A percentile compares a stretch with the other conserved stretches of the same genome.
phyloP scores from a whole-genome alignment of 805 yeast genomes.

The Barnettozyma siamensis region DNA sequence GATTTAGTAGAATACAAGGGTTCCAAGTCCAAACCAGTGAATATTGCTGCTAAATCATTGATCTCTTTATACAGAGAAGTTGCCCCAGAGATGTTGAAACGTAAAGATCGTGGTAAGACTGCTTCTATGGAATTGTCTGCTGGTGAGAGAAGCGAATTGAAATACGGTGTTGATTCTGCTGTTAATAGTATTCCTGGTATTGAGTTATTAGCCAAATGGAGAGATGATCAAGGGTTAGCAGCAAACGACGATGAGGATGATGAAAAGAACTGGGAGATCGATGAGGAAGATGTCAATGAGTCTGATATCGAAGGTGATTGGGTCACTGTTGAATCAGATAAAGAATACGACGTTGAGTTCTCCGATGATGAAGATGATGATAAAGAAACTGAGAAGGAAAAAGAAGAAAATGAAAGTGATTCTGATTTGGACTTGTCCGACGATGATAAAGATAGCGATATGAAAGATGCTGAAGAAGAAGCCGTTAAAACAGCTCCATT shows the following conservation, averaged over 20 bases:
- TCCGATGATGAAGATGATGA: slow-evolving; percentile 40
- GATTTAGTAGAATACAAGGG: slow-evolving; percentile 89
- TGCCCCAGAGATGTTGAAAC: slow-evolving; percentile 90
- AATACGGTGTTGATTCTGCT: slow-evolving; percentile 69
- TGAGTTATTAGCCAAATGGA: slow-evolving; percentile 87
- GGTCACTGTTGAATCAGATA: slow-evolving; percentile 80
- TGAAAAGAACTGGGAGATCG: slow-evolving; percentile 54
- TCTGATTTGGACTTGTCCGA: slow-evolving; percentile 41
- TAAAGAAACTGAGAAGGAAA: slow-evolving; percentile 33
- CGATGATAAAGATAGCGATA: slow-evolving; percentile 27
- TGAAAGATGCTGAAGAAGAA: slow-evolving; percentile 20
- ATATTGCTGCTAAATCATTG: slow-evolving; percentile 88
- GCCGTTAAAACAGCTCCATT: slow-evolving; percentile 24
- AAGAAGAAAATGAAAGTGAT: slow-evolving; percentile 41
- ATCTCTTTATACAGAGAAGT: slow-evolving; percentile 85
- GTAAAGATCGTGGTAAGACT: slow-evolving; percentile 88
- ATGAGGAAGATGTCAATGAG: slow-evolving; percentile 41
- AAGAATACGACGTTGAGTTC: slow-evolving; percentile 56
- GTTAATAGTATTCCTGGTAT: slow-evolving; percentile 83
- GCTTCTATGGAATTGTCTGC: slow-evolving; percentile 79
- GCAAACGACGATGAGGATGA: slow-evolving; percentile 56
- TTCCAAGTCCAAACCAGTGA: slow-evolving; percentile 89
- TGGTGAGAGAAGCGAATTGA: slow-evolving; percentile 46
- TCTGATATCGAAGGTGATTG: slow-evolving; percentile 83
- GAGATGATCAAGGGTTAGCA: slow-evolving; percentile 48